These are phyloP conservation scores for Penicillium hesseltinei DNA, from an alignment of 2,329 filamentous ascomycete species.

Conservation along the genomic window DNA sequence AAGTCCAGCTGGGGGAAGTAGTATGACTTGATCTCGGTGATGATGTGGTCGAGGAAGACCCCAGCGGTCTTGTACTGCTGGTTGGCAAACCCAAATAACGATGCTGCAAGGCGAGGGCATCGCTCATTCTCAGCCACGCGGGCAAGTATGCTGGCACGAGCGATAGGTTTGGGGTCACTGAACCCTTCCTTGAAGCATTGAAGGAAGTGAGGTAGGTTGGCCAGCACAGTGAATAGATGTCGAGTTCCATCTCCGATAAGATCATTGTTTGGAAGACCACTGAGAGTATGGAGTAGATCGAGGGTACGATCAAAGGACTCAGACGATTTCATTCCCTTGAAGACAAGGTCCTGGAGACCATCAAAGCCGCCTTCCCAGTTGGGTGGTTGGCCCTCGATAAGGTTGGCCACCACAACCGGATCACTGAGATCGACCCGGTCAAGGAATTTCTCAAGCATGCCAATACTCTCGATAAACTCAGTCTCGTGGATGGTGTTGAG, in stretches of 20 bases:
- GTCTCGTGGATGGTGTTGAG: conserved; percentile 94
- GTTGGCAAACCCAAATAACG: conserved; percentile 68
- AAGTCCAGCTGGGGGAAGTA: conserved; percentile 85
- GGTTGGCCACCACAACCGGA: conserved; percentile 63
- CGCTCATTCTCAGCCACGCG: conserved; percentile 71
- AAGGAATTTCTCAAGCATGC: conserved; percentile 85
- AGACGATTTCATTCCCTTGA: conserved; percentile 89
- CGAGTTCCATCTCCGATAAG: conserved; percentile 80
- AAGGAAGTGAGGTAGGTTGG: conserved; percentile 86
- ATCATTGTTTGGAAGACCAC: conserved; percentile 72
- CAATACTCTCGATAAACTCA: conserved; percentile 86
- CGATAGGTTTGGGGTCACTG: conserved; percentile 56
- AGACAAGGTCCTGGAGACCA: conserved; percentile 78
- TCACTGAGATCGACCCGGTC: conserved; percentile 78
- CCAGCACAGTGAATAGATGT: conserved; percentile 80
- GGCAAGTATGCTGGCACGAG: conserved; percentile 68
- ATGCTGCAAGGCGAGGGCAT: conserved; percentile 64
- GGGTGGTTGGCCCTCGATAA: conserved; percentile 75
- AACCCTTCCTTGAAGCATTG: conserved; percentile 68
- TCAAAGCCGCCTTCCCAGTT: conserved; percentile 90
- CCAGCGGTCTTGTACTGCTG: conserved; percentile 64
- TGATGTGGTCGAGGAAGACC: conserved; percentile 73
- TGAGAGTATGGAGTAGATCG: conserved; percentile 72
- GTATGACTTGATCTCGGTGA: conserved; percentile 69
- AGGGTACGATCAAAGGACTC: conserved; percentile 76